A percentile compares a stretch with the other conserved stretches of the same genome.
Conservation (phyloP, 768 basidiomycete genomes). For the Termitomyces sp. region DNA sequence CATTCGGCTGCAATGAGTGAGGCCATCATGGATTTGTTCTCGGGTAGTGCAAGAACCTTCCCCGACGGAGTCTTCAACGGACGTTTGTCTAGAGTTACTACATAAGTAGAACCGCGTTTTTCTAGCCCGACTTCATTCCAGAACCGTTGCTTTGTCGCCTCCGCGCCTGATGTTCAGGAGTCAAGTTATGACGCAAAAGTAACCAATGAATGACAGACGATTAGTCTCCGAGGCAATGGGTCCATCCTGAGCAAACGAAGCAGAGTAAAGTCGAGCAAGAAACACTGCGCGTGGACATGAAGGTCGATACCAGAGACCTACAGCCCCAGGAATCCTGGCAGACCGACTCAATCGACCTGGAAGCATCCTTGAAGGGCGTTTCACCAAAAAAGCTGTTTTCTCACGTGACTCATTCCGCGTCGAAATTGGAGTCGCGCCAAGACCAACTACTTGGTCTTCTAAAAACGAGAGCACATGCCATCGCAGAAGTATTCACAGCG, state of each 20-base stretch:
- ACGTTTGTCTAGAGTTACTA: conserved; percentile 76
- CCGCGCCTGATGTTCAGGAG: conserved; percentile 54
- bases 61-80: conserved; percentile 87
- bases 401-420: conserved; percentile 17
- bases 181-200: neutral
- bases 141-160: conserved; percentile 82
- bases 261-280: conserved; percentile 18
- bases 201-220: conserved; percentile 33
- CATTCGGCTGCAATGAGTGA: conserved; percentile 91
- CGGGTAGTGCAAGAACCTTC: conserved; percentile 66
- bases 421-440: neutral
- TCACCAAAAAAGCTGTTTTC: conserved; percentile 7
- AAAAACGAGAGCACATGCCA: conserved; percentile 9
- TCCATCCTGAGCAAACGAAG: conserved; percentile 30
- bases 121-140: conserved; percentile 91
- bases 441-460: neutral
- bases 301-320: conserved; percentile 5
- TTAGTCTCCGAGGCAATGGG: conserved; percentile 56
- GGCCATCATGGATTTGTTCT: conserved; percentile 65
- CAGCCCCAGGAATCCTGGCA: conserved; percentile 4
- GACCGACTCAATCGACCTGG: conserved; percentile 15
- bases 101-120: conserved; percentile 41
- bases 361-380: conserved; percentile 11
- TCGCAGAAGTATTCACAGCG: conserved; percentile 3
- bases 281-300: neutral